Conservation (phyloP, 2,329 filamentous ascomycete species). For the Fusarium sacchari region DNA sequence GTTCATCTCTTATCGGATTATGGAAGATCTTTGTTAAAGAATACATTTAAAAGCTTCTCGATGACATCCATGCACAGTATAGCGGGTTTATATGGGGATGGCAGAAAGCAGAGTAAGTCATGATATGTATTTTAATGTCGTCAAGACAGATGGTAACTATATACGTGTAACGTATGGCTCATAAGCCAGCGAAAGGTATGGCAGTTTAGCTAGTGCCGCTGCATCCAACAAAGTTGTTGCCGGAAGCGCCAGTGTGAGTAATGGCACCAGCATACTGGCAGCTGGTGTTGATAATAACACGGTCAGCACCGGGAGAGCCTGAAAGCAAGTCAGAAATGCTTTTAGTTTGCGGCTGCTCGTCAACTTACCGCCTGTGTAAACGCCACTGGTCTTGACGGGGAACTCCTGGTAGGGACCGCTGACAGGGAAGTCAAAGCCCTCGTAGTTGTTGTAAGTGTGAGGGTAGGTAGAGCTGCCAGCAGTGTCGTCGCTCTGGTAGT, state of each 20-base stretch:
- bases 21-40: neutral
- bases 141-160: neutral
- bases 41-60: fast-evolving
- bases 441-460: slow-evolving; percentile 53
- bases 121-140: neutral
- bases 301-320: slow-evolving; percentile 69
- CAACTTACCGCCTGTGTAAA: slow-evolving; percentile 50
- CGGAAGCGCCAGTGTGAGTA: slow-evolving; percentile 75
- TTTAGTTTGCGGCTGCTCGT: fast-evolving
- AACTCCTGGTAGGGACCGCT: slow-evolving; percentile 53
- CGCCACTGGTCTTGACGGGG: slow-evolving; percentile 47
- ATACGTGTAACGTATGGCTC: neutral
- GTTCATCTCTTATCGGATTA: neutral
- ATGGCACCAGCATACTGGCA: slow-evolving; percentile 71
- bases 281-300: slow-evolving; percentile 69
- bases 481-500: slow-evolving; percentile 34
- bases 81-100: fast-evolving
- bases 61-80: fast-evolving
- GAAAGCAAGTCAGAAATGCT: neutral
- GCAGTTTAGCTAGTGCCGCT: slow-evolving; percentile 31
- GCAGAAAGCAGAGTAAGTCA: neutral
- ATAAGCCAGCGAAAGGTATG: fast-evolving
- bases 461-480: slow-evolving; percentile 50
- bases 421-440: slow-evolving; percentile 50
- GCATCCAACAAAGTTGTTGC: slow-evolving; percentile 76